Evolutionary conservation across 805 yeast genomes (phyloP).

Genomic region (Schizosaccharomyces cryophilus): DNA sequence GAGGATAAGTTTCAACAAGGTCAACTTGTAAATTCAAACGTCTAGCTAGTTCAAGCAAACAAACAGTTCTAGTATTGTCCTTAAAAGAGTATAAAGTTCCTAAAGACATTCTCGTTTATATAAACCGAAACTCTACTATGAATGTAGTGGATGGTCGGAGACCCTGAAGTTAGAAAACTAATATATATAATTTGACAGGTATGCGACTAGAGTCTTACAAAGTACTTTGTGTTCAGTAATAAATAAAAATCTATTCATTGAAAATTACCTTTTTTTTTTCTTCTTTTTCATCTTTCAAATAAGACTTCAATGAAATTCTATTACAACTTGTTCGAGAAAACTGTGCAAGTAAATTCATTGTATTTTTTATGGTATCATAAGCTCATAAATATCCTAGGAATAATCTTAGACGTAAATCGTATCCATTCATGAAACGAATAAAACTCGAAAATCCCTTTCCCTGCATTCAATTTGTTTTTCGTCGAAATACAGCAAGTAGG

Average conservation of each 20-base stretch:
- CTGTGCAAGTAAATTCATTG: too few species aligned
- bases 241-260: too few species aligned
- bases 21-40: background rate
- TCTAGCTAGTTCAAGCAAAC: background rate
- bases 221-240: too few species aligned
- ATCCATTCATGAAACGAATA: too few species aligned
- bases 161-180: background rate
- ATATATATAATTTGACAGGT: background rate
- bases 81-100: background rate
- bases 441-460: conserved; percentile 18
- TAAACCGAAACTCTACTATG: background rate
- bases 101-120: background rate
- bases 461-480: conserved; percentile 12
- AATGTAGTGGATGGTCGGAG: background rate
- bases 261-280: too few species aligned
- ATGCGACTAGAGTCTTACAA: too few species aligned
- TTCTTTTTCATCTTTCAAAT: too few species aligned
- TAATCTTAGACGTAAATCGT: too few species aligned
- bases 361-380: too few species aligned
- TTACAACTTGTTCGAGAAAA: too few species aligned
- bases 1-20: background rate
- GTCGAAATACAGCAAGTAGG: background rate
- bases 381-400: too few species aligned
- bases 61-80: background rate
- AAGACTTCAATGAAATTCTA: too few species aligned